Conservation (phyloP, 805 yeast genomes). For the Saccharomyces paradoxus region DNA sequence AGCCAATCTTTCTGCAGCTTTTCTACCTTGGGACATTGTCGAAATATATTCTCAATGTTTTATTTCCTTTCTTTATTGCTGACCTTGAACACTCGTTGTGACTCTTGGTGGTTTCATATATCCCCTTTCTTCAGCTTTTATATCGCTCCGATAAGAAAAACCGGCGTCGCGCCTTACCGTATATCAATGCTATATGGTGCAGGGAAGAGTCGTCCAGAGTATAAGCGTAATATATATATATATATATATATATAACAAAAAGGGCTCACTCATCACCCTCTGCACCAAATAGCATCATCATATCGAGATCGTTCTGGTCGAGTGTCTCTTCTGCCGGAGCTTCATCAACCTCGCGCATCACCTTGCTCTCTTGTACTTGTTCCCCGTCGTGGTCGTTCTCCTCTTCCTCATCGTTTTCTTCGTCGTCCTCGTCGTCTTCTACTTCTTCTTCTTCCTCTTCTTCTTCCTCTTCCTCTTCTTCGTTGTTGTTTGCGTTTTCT, state of each 20-base stretch:
- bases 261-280: constrained; percentile 23
- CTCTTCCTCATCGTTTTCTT: constrained; percentile 14
- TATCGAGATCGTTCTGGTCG: constrained; percentile 31
- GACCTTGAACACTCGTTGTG: not conserved
- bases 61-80: not conserved
- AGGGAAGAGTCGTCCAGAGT: not conserved
- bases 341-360: not conserved
- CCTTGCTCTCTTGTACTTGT: constrained; percentile 7
- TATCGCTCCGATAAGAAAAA: not conserved
- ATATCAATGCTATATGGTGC: not conserved
- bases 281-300: constrained; percentile 33
- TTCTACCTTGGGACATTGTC: constrained; percentile 56
- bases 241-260: not conserved
- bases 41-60: not conserved
- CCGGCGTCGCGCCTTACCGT: not conserved
- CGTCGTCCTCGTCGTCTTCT: constrained; percentile 30
- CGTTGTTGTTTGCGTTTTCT: constrained; percentile 24
- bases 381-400: constrained; percentile 21
- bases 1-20: constrained; percentile 72
- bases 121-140: not conserved
- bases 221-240: not conserved
- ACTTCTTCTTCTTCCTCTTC: constrained; percentile 30
- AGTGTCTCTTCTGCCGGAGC: constrained; percentile 21
- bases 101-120: not conserved
- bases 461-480: constrained; percentile 28